These are phyloP conservation scores for Starmerella bombi DNA, from an alignment of 805 yeast genomes.

Conservation along the genomic window DNA sequence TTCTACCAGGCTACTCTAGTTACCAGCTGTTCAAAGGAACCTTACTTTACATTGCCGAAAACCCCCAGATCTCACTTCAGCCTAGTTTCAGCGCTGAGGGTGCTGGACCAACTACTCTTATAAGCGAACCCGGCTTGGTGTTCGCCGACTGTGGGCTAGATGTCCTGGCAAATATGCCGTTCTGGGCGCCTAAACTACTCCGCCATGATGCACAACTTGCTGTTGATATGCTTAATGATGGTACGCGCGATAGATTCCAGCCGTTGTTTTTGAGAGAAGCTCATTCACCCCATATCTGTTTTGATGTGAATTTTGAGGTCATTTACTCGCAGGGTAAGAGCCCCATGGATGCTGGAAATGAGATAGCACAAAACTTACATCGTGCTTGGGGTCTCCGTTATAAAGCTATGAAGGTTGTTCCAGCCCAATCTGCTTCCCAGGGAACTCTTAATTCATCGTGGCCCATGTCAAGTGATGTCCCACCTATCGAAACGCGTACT, in stretches of 20 bases:
- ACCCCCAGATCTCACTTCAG: constrained; percentile 1
- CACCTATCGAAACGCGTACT: neutral
- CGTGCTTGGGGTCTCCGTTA: constrained; percentile 18
- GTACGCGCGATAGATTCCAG: constrained; percentile 70
- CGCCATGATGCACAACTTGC: constrained; percentile 59
- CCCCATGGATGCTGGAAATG: neutral
- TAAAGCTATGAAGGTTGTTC: constrained; percentile 7
- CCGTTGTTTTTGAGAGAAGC: constrained; percentile 53
- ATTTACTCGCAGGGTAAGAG: neutral
- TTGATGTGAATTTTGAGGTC: constrained; percentile 48
- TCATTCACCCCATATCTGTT: constrained; percentile 39
- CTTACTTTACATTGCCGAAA: constrained; percentile 61
- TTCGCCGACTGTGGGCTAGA: constrained; percentile 41
- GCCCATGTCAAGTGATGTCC: constrained; percentile 20
- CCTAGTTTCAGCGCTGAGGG: constrained; percentile 1
- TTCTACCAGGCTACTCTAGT: constrained; percentile 78
- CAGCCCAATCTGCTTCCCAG: neutral
- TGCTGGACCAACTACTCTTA: neutral
- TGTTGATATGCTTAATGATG: constrained; percentile 55
- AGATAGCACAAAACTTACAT: constrained; percentile 4
- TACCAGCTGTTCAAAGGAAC: constrained; percentile 89
- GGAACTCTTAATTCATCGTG: constrained; percentile 14
- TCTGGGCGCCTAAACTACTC: constrained; percentile 48
- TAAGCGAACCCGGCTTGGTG: constrained; percentile 9
- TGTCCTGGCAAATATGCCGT: constrained; percentile 67